Conservation (phyloP, 345 rosid species). For the Populus alba region DNA sequence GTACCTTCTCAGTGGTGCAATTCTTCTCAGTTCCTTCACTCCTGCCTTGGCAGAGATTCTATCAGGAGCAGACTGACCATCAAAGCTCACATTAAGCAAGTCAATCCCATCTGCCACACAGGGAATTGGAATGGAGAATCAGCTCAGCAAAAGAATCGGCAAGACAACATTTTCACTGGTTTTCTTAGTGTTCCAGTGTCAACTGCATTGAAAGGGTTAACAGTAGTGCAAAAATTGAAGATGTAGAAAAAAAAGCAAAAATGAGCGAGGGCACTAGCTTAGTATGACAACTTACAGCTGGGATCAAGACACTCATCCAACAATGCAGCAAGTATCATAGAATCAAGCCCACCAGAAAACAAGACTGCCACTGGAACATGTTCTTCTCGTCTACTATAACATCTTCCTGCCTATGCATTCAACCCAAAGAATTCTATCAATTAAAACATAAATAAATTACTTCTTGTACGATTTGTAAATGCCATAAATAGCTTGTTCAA, state of each 20-base stretch:
- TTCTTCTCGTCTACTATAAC: conserved; percentile 31
- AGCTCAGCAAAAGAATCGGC: conserved; percentile 4
- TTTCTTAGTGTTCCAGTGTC: not conserved
- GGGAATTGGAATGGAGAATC: conserved; percentile 10
- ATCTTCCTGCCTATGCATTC: conserved; percentile 38
- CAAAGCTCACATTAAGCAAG: conserved; percentile 89
- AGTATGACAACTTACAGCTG: conserved; percentile 43
- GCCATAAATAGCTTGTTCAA: not conserved
- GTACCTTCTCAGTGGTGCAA: conserved; percentile 79
- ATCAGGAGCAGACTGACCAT: conserved; percentile 86
- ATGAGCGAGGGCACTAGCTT: not conserved
- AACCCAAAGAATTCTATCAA: conserved; percentile 14
- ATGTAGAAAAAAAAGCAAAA: no score
- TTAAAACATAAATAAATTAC: not conserved
- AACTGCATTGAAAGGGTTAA: not conserved
- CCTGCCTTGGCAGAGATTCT: conserved; percentile 83
- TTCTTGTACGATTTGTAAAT: not conserved
- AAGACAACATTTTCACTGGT: not conserved
- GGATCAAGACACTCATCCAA: conserved; percentile 75
- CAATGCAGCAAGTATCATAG: conserved; percentile 89
- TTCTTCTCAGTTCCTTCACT: conserved; percentile 57
- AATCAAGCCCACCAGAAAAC: conserved; percentile 95
- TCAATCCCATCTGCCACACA: conserved; percentile 69
- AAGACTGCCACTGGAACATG: conserved; percentile 76
- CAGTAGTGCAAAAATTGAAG: not conserved